Evolutionary conservation across 2,329 filamentous ascomycete species (phyloP).

Genomic region (Harringtonia aguacate): DNA sequence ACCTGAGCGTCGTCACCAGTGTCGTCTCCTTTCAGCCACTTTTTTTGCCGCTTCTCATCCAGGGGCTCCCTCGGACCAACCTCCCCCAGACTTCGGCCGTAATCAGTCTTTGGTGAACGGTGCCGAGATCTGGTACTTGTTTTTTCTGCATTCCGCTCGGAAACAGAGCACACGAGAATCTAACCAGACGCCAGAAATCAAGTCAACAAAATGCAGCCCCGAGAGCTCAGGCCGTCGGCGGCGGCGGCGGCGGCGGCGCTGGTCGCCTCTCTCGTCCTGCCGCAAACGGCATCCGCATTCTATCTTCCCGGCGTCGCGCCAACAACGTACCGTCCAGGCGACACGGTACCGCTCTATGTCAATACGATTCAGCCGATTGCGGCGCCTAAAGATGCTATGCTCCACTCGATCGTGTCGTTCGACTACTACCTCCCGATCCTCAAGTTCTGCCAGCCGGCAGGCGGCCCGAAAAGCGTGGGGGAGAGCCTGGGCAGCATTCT

Average conservation of each 20-base stretch:
- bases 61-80: no score
- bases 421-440: slow-evolving; percentile 90
- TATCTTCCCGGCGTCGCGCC: slow-evolving; percentile 95
- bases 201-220: slow-evolving; percentile 32
- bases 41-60: no score
- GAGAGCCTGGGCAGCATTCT: slow-evolving; percentile 93
- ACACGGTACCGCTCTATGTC: slow-evolving; percentile 77
- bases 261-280: slow-evolving; percentile 36
- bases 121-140: no score
- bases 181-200: background rate
- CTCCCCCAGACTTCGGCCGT: no score
- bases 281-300: slow-evolving; percentile 59
- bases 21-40: no score
- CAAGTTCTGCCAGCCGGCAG: slow-evolving; percentile 75
- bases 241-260: slow-evolving; percentile 29
- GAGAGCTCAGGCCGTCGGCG: slow-evolving; percentile 30
- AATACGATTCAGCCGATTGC: slow-evolving; percentile 86
- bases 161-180: no score
- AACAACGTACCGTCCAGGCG: slow-evolving; percentile 74
- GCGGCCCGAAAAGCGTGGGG: slow-evolving; percentile 66
- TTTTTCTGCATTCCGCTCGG: no score
- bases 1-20: no score
- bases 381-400: slow-evolving; percentile 62
- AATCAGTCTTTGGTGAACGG: no score
- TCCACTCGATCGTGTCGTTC: slow-evolving; percentile 89